Evolutionary conservation across 2,329 filamentous ascomycete species (phyloP).

Genomic region (Pezicula neosporulosa): DNA sequence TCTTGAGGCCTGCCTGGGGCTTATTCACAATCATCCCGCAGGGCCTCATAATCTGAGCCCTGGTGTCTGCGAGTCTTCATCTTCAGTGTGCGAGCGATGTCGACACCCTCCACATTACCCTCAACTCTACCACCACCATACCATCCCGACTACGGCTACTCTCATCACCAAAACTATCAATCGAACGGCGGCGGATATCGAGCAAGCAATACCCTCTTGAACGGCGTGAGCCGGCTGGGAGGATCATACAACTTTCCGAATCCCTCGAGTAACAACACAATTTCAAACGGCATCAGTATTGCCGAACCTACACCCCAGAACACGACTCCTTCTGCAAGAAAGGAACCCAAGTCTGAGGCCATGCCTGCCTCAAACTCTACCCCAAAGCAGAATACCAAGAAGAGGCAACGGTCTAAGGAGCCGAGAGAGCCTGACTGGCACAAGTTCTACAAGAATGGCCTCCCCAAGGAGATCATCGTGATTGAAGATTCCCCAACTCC

Average conservation of each 20-base stretch:
- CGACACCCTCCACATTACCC: slow-evolving; percentile 75
- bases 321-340: slow-evolving; percentile 15
- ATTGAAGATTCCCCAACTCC: slow-evolving; percentile 67
- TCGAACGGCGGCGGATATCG: slow-evolving; percentile 46
- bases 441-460: slow-evolving; percentile 77
- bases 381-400: slow-evolving; percentile 31
- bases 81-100: slow-evolving; percentile 49
- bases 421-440: slow-evolving; percentile 70
- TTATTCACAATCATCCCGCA: background rate
- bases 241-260: slow-evolving; percentile 25
- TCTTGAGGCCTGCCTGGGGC: background rate
- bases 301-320: slow-evolving; percentile 21
- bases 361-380: slow-evolving; percentile 29
- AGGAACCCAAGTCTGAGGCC: slow-evolving; percentile 28
- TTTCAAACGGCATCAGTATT: slow-evolving; percentile 17
- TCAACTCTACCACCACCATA: slow-evolving; percentile 66
- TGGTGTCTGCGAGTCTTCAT: background rate
- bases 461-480: slow-evolving; percentile 82
- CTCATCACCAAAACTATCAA: slow-evolving; percentile 53
- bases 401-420: slow-evolving; percentile 32
- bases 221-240: slow-evolving; percentile 27
- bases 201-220: slow-evolving; percentile 37
- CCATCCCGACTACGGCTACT: slow-evolving; percentile 61
- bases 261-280: slow-evolving; percentile 26
- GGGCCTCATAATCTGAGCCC: background rate